Base-by-base conservation (phyloP, 2,329 filamentous ascomycete genomes). In the Fusarium napiforme region DNA sequence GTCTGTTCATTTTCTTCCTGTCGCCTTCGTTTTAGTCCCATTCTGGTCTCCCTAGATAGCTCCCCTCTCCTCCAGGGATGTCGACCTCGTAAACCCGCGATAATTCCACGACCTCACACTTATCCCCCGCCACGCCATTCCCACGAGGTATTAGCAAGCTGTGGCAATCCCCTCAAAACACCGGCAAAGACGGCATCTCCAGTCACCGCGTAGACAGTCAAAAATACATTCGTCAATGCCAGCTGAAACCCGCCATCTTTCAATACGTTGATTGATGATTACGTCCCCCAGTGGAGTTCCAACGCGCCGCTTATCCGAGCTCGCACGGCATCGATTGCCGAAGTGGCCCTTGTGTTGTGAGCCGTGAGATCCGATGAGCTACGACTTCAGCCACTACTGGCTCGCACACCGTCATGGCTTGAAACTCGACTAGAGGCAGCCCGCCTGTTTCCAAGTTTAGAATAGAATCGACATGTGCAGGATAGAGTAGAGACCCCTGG, bases 251-350 rank as follows among this genome's bases (percentile, higher is more conserved):
- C 36, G 11, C 14, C 32, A 19, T 39, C 28, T 15, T 32, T 23
- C 47, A 36, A 0, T 10, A 6, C 11, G 6, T 50, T 15, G 47
- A 34, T 50, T 50, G 47, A 34, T 9, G 9, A 37, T 60, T 58
- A 28, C 60, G 53, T 61, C 21, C 30, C 45, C n/a, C 23, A 34
- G 71, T 73, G 61, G 66, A 62, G 70, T 46, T 59, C 15, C 4
- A 46, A 42, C 21, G 67, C 71, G 71, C 71, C 72, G 72, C 37
- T 66, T 74, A 74, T 69, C 72, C 72, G 72, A 72, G 47, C 42
- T 37, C 19, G n/a, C 36, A 46, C 67, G 63, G 71, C 59, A 74
- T 57, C 32, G 43, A 67, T 62, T 60, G 64, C 72, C 71, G 71
- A 74, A 50, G 28, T 53, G 9, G 49, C 4, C 49, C n/a, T 8